Percentiles rank a stretch among this genome's conserved stretches.
Evolutionary conservation across 305 asterid species (phyloP).

Genomic region (Nicotiana rustica): DNA sequence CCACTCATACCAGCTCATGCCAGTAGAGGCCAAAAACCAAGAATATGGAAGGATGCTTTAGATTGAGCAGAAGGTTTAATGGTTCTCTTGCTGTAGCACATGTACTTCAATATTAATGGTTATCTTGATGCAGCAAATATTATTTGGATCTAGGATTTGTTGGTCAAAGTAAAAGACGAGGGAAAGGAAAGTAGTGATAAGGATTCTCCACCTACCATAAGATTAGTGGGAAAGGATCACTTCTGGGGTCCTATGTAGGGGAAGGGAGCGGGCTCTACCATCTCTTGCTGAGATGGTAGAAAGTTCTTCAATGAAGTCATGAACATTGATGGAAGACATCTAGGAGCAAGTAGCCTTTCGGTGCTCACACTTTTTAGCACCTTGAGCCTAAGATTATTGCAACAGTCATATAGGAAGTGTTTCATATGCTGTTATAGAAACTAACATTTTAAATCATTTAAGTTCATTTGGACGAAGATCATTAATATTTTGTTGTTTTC

Average conservation of each 20-base stretch:
- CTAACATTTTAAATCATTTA: too few relatives aligned
- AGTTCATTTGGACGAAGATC: not conserved
- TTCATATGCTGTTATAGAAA: too few relatives aligned
- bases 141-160: not conserved
- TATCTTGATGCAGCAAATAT: conserved; percentile 14
- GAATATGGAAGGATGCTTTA: not conserved
- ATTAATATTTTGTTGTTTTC: not conserved
- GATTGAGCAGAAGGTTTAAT: not conserved
- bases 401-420: not conserved
- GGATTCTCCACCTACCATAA: not conserved
- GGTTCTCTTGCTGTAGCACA: not conserved
- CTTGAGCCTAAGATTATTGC: not conserved
- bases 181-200: not conserved
- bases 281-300: too few relatives aligned
- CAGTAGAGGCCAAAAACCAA: not conserved
- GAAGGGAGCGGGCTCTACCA: too few relatives aligned
- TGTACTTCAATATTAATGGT: not conserved
- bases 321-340: not conserved
- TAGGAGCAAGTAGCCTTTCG: not conserved
- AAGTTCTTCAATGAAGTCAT: too few relatives aligned
- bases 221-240: not conserved
- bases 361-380: not conserved
- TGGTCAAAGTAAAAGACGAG: not conserved
- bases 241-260: too few relatives aligned
- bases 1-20: not conserved